Evolutionary conservation across 2,329 filamentous ascomycete genomes (phyloP), one percentile per base, ranked within the genome.

Genomic region (Pyrenophora graminea): DNA sequence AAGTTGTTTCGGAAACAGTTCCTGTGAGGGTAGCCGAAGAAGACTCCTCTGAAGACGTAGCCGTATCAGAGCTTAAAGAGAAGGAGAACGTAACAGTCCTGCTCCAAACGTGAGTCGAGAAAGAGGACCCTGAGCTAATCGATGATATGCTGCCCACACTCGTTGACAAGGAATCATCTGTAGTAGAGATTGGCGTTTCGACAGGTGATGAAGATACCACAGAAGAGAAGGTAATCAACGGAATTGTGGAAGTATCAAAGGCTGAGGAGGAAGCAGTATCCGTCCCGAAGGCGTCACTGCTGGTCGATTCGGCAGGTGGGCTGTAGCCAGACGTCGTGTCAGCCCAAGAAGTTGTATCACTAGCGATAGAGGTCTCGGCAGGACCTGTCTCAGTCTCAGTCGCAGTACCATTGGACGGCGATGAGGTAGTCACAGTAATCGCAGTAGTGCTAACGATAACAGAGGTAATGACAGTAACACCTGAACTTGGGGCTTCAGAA

Each of bases 281-380:
- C 2, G 43, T 55, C 7, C 21, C 39, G 19, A 30, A 41, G 19
- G 31, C 18, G 1, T 17, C 17, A 30, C 37, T 50, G 27, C 18
- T 53, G 13, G 48, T 51, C 3, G 33, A 30, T 13, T 49, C 46
- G 1, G 21, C 39, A 18, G 55, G 55, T 10, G 55, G 45, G 10
- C 27, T 38, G 27, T 58, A 55, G 13, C 45, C 48, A n/a, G 44
- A 44, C 3, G 55, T 46, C 15, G 41, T 40, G n/a, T 27, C 21
- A 9, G 31, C 19, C 17, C 15, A 18, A 15, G 44, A 41, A 34
- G 39, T 27, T n/a, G 39, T 51, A 7, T 6, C 33, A 17, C 39
- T 38, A 9, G 43, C 32, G 33, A 36, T 47, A 15, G 43, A 39
- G 9, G 45, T 51, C 36, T 31, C 45, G n/a, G 39, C 32, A 15